Conservation (phyloP, 768 basidiomycete species). For the Termitomyces titanicus region DNA sequence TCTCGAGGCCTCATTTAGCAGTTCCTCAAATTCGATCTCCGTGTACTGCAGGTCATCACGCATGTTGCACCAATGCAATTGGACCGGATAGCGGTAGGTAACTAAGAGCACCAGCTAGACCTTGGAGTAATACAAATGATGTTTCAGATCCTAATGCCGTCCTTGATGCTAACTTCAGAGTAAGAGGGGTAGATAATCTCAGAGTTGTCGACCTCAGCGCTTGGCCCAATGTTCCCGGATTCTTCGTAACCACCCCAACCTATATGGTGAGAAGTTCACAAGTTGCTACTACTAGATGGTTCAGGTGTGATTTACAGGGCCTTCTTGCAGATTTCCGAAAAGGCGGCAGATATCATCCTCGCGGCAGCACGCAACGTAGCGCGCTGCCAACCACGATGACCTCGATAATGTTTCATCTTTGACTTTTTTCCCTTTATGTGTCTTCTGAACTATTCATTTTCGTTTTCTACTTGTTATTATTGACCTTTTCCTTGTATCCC, state of each 20-base stretch:
- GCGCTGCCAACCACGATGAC: too few species aligned
- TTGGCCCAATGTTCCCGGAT: constrained; percentile 27
- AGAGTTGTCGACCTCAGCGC: constrained; percentile 29
- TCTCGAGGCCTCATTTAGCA: background rate
- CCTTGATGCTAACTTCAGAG: constrained; percentile 26
- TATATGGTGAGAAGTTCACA: too few species aligned
- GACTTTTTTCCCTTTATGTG: too few species aligned
- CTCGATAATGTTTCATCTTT: too few species aligned
- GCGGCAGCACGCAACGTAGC: constrained; percentile 13
- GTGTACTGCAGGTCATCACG: constrained; percentile 23
- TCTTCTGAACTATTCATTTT: too few species aligned
- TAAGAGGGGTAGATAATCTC: constrained; percentile 25
- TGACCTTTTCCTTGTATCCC: too few species aligned
- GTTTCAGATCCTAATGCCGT: constrained; percentile 24
- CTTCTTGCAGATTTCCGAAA: constrained; percentile 24
- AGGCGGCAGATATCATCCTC: constrained; percentile 26
- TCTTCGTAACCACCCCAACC: constrained; percentile 27
- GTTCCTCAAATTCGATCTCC: background rate
- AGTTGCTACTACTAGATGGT: too few species aligned
- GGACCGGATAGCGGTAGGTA: constrained; percentile 21
- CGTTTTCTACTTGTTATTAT: too few species aligned
- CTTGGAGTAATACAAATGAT: background rate
- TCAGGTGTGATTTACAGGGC: background rate
- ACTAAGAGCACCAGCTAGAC: background rate
- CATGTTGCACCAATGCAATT: constrained; percentile 30